A percentile compares a stretch with the other conserved stretches of the same genome.
phyloP scores from a whole-genome alignment of 2,329 filamentous ascomycete species.

The Epichloe brachyelytri region DNA sequence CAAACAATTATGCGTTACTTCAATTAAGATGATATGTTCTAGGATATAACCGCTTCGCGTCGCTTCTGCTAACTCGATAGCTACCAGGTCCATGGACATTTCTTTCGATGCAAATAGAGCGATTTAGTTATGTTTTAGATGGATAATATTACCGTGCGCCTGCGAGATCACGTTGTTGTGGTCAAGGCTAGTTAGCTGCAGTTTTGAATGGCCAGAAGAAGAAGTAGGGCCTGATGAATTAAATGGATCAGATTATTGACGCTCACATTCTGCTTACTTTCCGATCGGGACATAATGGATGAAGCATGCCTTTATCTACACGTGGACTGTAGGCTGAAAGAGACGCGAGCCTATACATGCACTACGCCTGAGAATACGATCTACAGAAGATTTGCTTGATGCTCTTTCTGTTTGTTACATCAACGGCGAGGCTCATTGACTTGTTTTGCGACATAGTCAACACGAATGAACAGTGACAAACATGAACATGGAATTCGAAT shows the following conservation, averaged over 20 bases:
- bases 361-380: too few relatives aligned
- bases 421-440: too few relatives aligned
- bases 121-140: neutral
- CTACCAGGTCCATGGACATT: neutral
- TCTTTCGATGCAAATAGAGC: neutral
- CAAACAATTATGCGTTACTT: constrained; percentile 70
- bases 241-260: neutral
- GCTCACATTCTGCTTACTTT: too few relatives aligned
- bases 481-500: too few relatives aligned
- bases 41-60: neutral
- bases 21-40: constrained; percentile 30
- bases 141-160: neutral
- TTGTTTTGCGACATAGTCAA: too few relatives aligned
- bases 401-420: too few relatives aligned
- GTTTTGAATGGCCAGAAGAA: neutral
- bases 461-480: too few relatives aligned
- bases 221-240: neutral
- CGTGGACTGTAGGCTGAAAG: too few relatives aligned
- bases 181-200: neutral
- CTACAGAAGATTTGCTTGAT: too few relatives aligned
- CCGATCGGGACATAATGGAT: too few relatives aligned
- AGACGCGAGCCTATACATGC: too few relatives aligned
- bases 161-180: neutral
- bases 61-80: neutral
- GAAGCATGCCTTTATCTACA: too few relatives aligned